Base-by-base conservation (phyloP, 139 green algal genomes). In the Yamagishiella unicocca region DNA sequence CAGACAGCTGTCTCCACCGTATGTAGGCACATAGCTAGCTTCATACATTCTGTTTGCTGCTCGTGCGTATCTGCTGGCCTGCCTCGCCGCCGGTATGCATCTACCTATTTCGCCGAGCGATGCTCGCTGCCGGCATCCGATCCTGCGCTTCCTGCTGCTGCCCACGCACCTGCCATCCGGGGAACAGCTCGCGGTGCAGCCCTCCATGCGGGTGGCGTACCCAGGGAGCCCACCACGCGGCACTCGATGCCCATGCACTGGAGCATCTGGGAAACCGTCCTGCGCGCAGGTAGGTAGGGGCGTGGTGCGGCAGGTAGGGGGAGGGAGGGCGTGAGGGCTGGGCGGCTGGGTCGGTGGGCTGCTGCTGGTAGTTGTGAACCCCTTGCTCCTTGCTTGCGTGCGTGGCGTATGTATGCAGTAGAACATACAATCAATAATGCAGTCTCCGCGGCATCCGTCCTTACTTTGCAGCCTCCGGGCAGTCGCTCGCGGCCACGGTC, bases 401-500 rank as follows among this genome's bases (percentile, higher is more conserved):
- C 6, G 58, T 67, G 19, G 58, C n/a, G 19, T 33, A 67, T 33
- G 14, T n/a, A 27, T 33, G 19, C 17, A 67, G 58, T 21, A 67
- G 24, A 14, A 31, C 17, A 29, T 67, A 6, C n/a, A 31, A 9
- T 67, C 14, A 33, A 67, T 29, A 14, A 67, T 35, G 14, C 24
- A 67, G 19, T 9, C 24, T 9, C 58, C 14, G 19, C 19, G 17
- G n/a, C 24, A 67, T 21, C 19, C 45, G 31, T 31, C 9, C 42
- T 22, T 27, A 70, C 50, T 21, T 53, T 4, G 46, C 50, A 17
- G 74, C 21, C 12, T 43, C 24, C 0, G 24, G 12, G 53, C 22
- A 9, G 31, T 87, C 70, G 33, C 40, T 73, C 12, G 87, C 87
- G 1, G 79, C 87, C 40, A 90, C 87, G 53, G 66, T 90, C 42